Evolutionary conservation across 2,329 filamentous ascomycete genomes (phyloP).

Genomic region (Tolypocladium sp.): DNA sequence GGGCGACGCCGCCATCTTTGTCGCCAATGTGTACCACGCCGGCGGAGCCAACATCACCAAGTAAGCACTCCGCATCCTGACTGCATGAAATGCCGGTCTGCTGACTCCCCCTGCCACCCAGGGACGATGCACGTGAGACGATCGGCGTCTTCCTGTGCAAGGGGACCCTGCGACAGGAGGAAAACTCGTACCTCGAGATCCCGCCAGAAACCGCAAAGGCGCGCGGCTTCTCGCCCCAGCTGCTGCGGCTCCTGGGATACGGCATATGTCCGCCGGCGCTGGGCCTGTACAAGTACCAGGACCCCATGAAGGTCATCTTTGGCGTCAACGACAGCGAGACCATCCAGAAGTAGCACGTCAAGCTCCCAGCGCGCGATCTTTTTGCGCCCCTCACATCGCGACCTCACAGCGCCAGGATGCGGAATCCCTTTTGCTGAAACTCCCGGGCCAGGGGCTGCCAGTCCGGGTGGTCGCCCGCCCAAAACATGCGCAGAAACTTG

Average conservation of each 20-base stretch:
- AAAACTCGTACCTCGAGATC: constrained; percentile 23
- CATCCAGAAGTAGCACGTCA: neutral
- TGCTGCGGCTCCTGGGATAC: constrained; percentile 22
- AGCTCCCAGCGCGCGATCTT: neutral
- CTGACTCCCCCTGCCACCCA: neutral
- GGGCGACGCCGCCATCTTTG: constrained; percentile 28
- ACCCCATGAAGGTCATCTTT: constrained; percentile 26
- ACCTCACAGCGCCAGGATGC: constrained; percentile 12
- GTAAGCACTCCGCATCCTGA: constrained; percentile 4
- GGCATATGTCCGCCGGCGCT: constrained; percentile 22
- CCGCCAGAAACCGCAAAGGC: constrained; percentile 17
- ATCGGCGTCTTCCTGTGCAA: constrained; percentile 25
- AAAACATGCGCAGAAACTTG: constrained; percentile 14
- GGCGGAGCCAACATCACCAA: constrained; percentile 26
- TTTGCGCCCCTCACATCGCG: neutral
- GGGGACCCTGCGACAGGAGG: constrained; percentile 21
- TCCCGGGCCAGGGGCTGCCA: constrained; percentile 15
- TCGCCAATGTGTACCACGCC: constrained; percentile 29
- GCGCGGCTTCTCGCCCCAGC: constrained; percentile 19
- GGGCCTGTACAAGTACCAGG: constrained; percentile 25
- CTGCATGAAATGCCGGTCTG: neutral
- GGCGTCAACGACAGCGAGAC: constrained; percentile 26
- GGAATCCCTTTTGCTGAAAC: constrained; percentile 11
- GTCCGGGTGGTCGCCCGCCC: constrained; percentile 12
- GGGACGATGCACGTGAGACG: constrained; percentile 18